Base-by-base conservation (phyloP, 306 rosid species). In the Prunus davidiana region DNA sequence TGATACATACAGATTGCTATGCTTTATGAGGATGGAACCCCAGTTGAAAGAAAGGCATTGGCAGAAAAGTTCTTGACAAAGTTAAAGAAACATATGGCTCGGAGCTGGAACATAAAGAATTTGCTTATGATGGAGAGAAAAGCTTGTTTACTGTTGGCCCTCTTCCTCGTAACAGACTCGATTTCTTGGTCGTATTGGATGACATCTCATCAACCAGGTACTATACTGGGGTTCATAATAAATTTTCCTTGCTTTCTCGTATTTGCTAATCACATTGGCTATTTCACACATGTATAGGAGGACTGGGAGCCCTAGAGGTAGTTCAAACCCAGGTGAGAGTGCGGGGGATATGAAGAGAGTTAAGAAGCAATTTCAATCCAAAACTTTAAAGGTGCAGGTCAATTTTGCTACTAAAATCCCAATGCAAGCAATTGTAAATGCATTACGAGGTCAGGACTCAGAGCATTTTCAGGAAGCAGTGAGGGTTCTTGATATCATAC, bases 81-180 rank as follows among this genome's bases (percentile, higher is more conserved):
- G 75, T 73, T 12, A 69, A 71, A n/a, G 82, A 73, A 25, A 76
- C 79, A 11, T 81, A 85, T 38, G 56, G 3, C 10, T 45, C 22
- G 52, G 84, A 81, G 3, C 32, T 87, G 10, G 28, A 30, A 46
- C 3, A 27, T 52, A 69, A 64, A 30, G 46, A 58, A 19, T 87
- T 72, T 66, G 86, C 84, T 6, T 87, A 82, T 47, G 89, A 85
- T 67, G 87, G 91, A 13, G 83, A 85, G 52, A 85, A 80, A 24
- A 61, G 66, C 47, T 76, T 80, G 25, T 85, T 84, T 43, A 83
- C 87, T 3, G 22, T 75, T 76, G 77, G 77, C 28, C 52, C 72
- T 65, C 79, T 85, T 34, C 12, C 63, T 64, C 69, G 10, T 1
- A 71, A 54, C 12, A 80, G 56, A 60, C 45, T 78, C 19, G 69